These are phyloP conservation scores for Colletotrichum sp. DNA, from an alignment of 2,329 filamentous ascomycete species.

Conservation along the genomic window DNA sequence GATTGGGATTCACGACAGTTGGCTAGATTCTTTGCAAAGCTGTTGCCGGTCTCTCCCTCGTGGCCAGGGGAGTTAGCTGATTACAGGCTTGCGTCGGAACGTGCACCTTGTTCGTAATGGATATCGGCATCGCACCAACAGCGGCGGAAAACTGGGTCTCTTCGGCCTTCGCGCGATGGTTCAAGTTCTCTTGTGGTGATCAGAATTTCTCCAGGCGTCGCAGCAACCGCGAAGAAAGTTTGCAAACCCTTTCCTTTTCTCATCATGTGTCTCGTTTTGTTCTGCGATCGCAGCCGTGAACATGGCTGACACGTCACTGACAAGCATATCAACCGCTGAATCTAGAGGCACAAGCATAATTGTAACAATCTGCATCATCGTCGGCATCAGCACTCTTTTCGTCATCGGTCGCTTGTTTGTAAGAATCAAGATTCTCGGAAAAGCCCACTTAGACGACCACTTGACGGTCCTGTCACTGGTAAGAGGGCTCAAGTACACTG, in stretches of 20 bases:
- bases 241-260: not conserved
- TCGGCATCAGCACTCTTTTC: not conserved
- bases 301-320: not conserved
- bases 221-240: fast-evolving
- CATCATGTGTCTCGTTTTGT: not conserved
- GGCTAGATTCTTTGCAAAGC: not conserved
- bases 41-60: fast-evolving
- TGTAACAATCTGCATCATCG: not conserved
- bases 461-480: not conserved
- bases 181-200: not conserved
- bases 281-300: not conserved
- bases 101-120: not conserved
- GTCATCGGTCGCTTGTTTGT: not conserved
- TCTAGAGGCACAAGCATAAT: not conserved
- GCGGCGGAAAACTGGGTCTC: not conserved
- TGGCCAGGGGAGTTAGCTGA: not conserved
- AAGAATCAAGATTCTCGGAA: not conserved
- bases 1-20: fast-evolving
- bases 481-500: fast-evolving
- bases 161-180: not conserved
- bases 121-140: not conserved
- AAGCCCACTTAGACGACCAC: not conserved
- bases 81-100: not conserved
- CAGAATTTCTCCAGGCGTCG: not conserved
- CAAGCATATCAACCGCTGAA: not conserved